Evolutionary conservation across 139 green algal genomes (phyloP), one percentile per base, ranked within the genome.

Genomic region (Chlamydomonas sp.): DNA sequence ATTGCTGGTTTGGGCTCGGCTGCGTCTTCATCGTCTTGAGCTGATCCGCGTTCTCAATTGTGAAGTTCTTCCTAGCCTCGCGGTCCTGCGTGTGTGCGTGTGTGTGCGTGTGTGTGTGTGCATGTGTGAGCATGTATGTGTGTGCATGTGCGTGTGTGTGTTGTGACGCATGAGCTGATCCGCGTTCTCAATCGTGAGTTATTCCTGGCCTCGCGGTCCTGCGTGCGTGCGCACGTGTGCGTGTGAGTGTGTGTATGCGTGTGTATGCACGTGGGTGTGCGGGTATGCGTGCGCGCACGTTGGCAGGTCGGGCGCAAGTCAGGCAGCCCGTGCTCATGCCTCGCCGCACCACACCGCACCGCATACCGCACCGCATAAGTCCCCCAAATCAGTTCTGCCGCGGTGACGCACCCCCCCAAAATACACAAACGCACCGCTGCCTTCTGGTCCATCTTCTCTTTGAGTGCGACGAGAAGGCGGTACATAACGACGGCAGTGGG

Each of bases 401-500:
- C 43, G 13, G 43, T 54, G 54, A 36, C 30, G 54, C 34, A 10
- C 34, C 8, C 26, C 54, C 30, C 30, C 54, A 64, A 64, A 64
- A 10, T 33, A 31, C 50, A 65, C 43, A 74, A 72, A 2, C 75
- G 20, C 72, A 80, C 72, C 35, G n/a, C 5, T 29, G 72, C 69
- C n/a, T 74, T 87, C 10, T 54, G 67, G 24, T 73, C 28, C 5
- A 87, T 80, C 73, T 80, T 83, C 24, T 82, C 39, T 28, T 70
- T 69, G 5, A 87, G 47, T 1, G 71, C 73, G 0, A 37, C 20
- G 43, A 87, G 54, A 57, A 84, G 59, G 26, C 81, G 64, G 76
- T 81, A 67, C 78, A 84, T 79, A 54, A 84, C 78, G 1, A 81
- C 77, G 0, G 78, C 73, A 4, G 81, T 73, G 10, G 81, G 78